Base-by-base conservation (phyloP, 768 basidiomycete genomes). In the Paxillus ammoniavirescens region DNA sequence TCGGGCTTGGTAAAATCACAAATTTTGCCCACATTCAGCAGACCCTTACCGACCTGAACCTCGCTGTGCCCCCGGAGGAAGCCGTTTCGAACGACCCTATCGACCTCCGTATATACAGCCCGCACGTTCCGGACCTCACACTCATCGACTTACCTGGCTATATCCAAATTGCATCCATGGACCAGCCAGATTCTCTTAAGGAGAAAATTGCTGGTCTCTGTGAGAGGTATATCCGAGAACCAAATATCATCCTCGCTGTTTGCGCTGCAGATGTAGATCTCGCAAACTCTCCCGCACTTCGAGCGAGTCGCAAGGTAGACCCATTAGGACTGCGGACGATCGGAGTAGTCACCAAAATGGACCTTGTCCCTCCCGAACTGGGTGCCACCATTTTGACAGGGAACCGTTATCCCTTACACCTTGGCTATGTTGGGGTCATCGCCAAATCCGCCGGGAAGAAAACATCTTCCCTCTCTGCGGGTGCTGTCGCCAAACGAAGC, bases 331-430 rank as follows among this genome's bases (percentile, higher is more conserved):
- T 95, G 51, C 84, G 97, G 23, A 99, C 97, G 2, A 94, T 99
- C 60, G 97, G 97, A 28, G 97, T 99, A 14, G 81, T 99, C 41
- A 99, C 97, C 18, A 99, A 99, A 79, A 98, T 99, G 97, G 97
- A 99, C 68, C 77, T 99, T 33, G 93, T 99, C 15, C 78, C 86
- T 38, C 82, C 96, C 3, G 88, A 91, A 50, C 80, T 87, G 55
- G 97, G 96, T 10, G 89, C 86, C 0, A 58, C 68, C 33, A 93
- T 98, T 54, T 75, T 99, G 12, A 74, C 83, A 14, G 94, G 94
- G 0, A 94, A 96, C 65, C 79, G 93, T 47, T 99, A 99, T 65
- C 97, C 97, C n/a, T 78, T 99, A 9, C 93, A 97, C 61, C 81
- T 99, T 0, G 97, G 97, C 13, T 98, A 99, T 62, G 91, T 99